Base-by-base conservation (phyloP, 352 stramenopile genomes). In the Aphanomyces astaci region DNA sequence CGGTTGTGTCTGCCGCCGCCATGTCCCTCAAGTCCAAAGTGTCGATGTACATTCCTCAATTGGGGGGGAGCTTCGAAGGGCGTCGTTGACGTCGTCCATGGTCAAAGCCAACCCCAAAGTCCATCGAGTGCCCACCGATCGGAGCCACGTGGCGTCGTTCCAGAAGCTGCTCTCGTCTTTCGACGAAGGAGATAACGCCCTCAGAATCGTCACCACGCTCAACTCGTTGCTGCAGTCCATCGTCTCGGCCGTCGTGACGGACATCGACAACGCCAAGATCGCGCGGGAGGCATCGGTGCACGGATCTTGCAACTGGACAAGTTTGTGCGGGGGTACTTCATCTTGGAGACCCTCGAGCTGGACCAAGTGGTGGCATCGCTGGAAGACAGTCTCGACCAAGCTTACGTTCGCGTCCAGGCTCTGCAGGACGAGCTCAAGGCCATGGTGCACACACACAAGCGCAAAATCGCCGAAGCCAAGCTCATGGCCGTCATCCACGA, bases 251-350 rank as follows among this genome's bases (percentile, higher is more conserved):
- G 55, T 68, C 3, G 7, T 67, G 0, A 27, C 32, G 3, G 39
- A 59, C 9, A 10, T 25, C 2, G 43, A 68, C 11, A 57, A 68
- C 28, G 11, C 40, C 32, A 68, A 45, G 32, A 31, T 68, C 13
- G 62, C 62, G 4, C 62, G 62, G 17, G 51, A 62, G 4, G 27
- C 25, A 22, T 57, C 62, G 1, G 28, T 43, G 24, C 28, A 56
- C 2, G 62, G 0, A 27, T 68, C 0, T 4, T 30, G 7, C 19
- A 28, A 4, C 10, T 68, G 1, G 43, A 68, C 30, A 24, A 51
- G 22, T 60, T 68, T 46, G 62, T 68, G 22, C 40, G 62, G 5
- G 36, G 11, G n/a, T 59, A 68, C 39, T 68, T 68, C 39, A 32
- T 60, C 0, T 15, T 43, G 3, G 62, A 68, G 33, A 51, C 19